These are phyloP conservation scores for Hymenoscyphus infarciens DNA, from an alignment of 2,329 filamentous ascomycete genomes.

Conservation along the genomic window DNA sequence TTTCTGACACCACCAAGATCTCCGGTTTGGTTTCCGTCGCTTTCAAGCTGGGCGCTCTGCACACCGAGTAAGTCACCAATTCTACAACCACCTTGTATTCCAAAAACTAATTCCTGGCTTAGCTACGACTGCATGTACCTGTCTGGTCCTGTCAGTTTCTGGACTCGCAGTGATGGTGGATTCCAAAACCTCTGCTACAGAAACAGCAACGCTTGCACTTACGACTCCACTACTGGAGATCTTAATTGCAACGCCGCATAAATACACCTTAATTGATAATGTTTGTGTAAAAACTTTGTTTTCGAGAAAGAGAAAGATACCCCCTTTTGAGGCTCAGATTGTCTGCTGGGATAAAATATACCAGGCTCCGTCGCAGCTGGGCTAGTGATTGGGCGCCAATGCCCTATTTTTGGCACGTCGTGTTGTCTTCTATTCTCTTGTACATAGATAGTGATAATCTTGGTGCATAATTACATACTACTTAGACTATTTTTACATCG, in stretches of 20 bases:
- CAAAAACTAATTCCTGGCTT: neutral
- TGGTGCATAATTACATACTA: too few relatives aligned
- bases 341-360: too few relatives aligned
- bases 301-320: too few relatives aligned
- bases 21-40: neutral
- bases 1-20: neutral
- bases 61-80: conserved; percentile 4
- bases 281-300: too few relatives aligned
- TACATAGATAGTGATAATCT: too few relatives aligned
- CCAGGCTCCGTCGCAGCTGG: too few relatives aligned
- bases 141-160: neutral
- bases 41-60: neutral
- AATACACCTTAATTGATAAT: too few relatives aligned
- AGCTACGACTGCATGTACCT: conserved; percentile 11
- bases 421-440: neutral
- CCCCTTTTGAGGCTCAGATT: too few relatives aligned
- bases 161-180: neutral
- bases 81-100: neutral
- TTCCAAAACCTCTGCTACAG: conserved; percentile 7
- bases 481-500: too few relatives aligned
- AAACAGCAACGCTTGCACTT: neutral
- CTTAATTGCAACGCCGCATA: conserved; percentile 1
- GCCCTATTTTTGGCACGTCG: neutral
- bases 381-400: too few relatives aligned
- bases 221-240: conserved; percentile 1